Evolutionary conservation across 2,329 filamentous ascomycete species (phyloP).

Genomic region (Fusarium algeriense): DNA sequence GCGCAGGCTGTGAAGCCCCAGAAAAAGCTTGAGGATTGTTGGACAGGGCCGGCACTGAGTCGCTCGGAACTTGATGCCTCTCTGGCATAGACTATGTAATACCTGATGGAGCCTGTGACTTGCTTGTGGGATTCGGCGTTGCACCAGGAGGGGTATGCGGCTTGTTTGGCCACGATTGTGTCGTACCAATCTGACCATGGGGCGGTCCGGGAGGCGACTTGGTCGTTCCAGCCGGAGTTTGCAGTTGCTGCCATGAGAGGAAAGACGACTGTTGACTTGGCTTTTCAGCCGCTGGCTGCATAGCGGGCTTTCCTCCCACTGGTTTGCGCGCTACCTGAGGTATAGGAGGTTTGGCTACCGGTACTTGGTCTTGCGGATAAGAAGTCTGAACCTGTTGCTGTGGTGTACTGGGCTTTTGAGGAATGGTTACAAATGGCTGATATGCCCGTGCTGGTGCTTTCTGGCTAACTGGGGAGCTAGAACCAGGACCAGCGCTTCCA

Average conservation of each 20-base stretch:
- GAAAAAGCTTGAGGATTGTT: background rate
- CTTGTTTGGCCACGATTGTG: background rate
- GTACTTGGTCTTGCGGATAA: background rate
- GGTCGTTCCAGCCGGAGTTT: background rate
- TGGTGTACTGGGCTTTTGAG: background rate
- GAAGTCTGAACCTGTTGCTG: background rate
- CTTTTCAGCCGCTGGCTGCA: background rate
- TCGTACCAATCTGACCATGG: background rate
- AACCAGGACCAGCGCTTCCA: background rate
- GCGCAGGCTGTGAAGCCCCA: background rate
- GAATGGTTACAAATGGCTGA: background rate
- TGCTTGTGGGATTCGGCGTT: background rate
- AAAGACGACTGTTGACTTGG: background rate
- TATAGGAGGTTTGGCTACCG: background rate
- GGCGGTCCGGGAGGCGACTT: background rate
- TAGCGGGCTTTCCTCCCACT: background rate
- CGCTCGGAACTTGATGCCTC: background rate
- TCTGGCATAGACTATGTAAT: background rate
- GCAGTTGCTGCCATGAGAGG: background rate
- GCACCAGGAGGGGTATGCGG: background rate
- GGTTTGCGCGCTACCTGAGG: background rate
- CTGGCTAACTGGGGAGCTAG: background rate
- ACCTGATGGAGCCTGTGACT: background rate
- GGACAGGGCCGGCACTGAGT: background rate
- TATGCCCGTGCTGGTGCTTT: background rate